These are phyloP conservation scores for Penicillium alfredii DNA, from an alignment of 495 filamentous ascomycete genomes.

Conservation along the genomic window DNA sequence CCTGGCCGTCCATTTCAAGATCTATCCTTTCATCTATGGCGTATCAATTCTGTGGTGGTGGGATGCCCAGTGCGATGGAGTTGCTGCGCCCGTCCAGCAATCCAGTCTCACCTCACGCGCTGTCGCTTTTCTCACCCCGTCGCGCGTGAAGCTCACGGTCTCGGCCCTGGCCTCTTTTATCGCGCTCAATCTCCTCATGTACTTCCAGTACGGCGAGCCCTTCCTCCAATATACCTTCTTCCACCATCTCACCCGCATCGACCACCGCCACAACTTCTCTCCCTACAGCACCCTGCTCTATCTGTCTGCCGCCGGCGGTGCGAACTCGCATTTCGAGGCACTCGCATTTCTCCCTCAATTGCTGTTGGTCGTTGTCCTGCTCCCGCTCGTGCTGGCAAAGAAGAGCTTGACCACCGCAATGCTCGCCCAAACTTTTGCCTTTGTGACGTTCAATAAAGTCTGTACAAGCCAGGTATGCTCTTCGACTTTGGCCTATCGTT, in stretches of 20 bases:
- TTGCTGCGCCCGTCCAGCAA: not conserved
- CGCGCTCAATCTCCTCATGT: conserved; percentile 71
- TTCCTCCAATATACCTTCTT: conserved; percentile 88
- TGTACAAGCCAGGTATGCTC: conserved; percentile 85
- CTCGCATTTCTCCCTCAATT: conserved; percentile 88
- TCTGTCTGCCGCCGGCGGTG: conserved; percentile 58
- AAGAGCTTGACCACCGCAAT: conserved; percentile 77
- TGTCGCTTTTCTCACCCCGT: conserved; percentile 53
- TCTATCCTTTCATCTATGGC: conserved; percentile 95
- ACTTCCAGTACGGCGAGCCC: conserved; percentile 57
- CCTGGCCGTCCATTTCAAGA: conserved; percentile 91
- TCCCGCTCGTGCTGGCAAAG: conserved; percentile 78
- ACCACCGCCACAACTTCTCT: conserved; percentile 97
- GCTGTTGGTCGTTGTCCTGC: conserved; percentile 62
- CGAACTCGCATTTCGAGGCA: conserved; percentile 56
- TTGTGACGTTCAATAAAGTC: conserved; percentile 97
- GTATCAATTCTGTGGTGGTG: conserved; percentile 83
- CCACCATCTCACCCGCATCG: conserved; percentile 86
- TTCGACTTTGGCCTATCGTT: too few species aligned
- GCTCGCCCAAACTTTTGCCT: conserved; percentile 97
- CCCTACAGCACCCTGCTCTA: conserved; percentile 92
- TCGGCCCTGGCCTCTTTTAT: conserved; percentile 65
- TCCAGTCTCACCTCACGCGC: conserved; percentile 16
- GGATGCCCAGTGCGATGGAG: conserved; percentile 46
- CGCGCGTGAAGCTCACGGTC: conserved; percentile 55